Evolutionary conservation across 2,329 filamentous ascomycete species (phyloP).

Genomic region (Beauveria scarabaeidicola): DNA sequence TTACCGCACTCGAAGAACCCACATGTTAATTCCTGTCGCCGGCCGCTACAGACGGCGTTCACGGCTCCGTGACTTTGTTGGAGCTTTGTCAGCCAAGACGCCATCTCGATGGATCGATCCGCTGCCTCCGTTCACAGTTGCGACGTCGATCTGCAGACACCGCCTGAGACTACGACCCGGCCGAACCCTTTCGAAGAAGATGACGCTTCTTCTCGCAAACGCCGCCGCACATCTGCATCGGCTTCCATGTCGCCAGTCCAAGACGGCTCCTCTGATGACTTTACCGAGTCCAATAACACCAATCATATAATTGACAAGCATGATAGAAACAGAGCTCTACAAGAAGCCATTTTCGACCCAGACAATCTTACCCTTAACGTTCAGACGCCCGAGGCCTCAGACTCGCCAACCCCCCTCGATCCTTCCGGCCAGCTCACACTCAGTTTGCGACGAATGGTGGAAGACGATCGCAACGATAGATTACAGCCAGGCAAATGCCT

Average conservation of each 20-base stretch:
- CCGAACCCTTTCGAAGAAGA: constrained; percentile 57
- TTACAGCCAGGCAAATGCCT: background rate
- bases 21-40: constrained; percentile 41
- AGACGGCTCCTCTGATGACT: constrained; percentile 25
- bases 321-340: background rate
- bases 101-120: constrained; percentile 40
- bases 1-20: constrained; percentile 23
- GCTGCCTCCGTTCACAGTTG: constrained; percentile 40
- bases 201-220: constrained; percentile 49
- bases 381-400: background rate
- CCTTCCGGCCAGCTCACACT: constrained; percentile 1
- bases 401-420: background rate
- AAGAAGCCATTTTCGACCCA: background rate
- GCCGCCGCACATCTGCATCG: constrained; percentile 50
- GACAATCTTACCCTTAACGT: background rate
- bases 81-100: constrained; percentile 24
- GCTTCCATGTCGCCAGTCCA: constrained; percentile 39
- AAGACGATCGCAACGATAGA: background rate
- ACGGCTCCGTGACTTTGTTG: constrained; percentile 42
- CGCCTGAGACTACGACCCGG: constrained; percentile 55
- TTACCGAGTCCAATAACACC: background rate
- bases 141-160: constrained; percentile 47
- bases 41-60: constrained; percentile 45
- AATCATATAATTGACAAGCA: background rate
- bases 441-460: constrained; percentile 3